Percentiles rank a stretch among this genome's conserved stretches.
These are phyloP conservation scores for Pseudonectria foliicola DNA, from an alignment of 2,329 filamentous ascomycete species.

Conservation along the genomic window DNA sequence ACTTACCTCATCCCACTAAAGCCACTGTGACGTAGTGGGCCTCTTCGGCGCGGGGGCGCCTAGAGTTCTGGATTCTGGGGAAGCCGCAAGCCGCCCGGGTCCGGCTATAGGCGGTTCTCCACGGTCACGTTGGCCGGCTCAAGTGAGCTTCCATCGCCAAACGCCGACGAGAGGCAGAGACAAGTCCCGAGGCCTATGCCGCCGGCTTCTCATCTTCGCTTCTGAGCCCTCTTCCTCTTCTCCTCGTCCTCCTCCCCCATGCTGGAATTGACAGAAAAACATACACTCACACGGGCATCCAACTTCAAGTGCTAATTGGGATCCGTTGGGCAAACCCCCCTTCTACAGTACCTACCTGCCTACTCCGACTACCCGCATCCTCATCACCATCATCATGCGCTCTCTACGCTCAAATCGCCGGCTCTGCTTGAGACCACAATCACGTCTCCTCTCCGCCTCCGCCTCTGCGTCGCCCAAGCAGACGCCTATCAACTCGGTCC, in stretches of 20 bases:
- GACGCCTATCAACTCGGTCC: slow-evolving; percentile 64
- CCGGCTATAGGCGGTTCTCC: slow-evolving; percentile 29
- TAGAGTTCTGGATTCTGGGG: slow-evolving; percentile 16
- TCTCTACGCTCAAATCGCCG: slow-evolving; percentile 46
- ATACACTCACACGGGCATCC: too few species aligned
- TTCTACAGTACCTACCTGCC: too few species aligned
- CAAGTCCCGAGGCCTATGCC: slow-evolving; percentile 7
- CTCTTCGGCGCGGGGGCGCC: slow-evolving; percentile 10
- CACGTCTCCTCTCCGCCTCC: slow-evolving; percentile 29
- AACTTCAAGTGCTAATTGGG: background rate
- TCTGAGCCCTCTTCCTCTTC: background rate
- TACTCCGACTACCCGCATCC: too few species aligned
- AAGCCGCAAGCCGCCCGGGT: slow-evolving; percentile 15
- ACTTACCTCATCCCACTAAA: too few species aligned
- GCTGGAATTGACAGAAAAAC: too few species aligned
- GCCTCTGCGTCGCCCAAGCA: slow-evolving; percentile 26
- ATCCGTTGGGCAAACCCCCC: too few species aligned
- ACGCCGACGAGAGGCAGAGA: slow-evolving; percentile 12
- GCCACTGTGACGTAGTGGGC: slow-evolving; percentile 19
- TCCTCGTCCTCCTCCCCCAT: too few species aligned
- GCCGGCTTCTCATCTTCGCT: background rate
- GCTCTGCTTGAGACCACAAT: slow-evolving; percentile 38
- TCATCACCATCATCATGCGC: slow-evolving; percentile 37
- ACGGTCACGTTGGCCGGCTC: slow-evolving; percentile 22
- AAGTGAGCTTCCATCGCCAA: slow-evolving; percentile 21